phyloP scores from a whole-genome alignment of 2,329 filamentous ascomycete species.

The Akanthomyces muscarius region DNA sequence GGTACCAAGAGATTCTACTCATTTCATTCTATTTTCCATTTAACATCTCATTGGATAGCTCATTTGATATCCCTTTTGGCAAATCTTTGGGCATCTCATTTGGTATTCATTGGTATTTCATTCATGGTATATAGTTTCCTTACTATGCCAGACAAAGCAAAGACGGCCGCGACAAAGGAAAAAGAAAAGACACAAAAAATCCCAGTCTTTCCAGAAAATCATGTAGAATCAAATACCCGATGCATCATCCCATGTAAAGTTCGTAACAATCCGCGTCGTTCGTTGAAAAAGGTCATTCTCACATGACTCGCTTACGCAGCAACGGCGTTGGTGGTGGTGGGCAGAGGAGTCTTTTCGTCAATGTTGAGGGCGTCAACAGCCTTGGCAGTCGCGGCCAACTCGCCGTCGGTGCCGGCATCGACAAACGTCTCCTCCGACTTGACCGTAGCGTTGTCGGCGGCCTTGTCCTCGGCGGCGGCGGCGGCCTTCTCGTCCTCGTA shows the following conservation, averaged over 20 bases:
- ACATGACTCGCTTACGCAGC: conserved; percentile 10
- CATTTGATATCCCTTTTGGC: too few species aligned
- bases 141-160: conserved; percentile 3
- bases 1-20: too few species aligned
- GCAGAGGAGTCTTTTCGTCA: conserved; percentile 9
- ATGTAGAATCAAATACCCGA: conserved; percentile 2
- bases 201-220: conserved; percentile 6
- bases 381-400: conserved; percentile 5
- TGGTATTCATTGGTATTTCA: neutral
- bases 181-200: neutral
- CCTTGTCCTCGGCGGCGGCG: conserved; percentile 7
- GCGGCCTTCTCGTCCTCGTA: conserved; percentile 16
- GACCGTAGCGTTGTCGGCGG: neutral
- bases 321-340: conserved; percentile 13
- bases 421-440: conserved; percentile 15
- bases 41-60: too few species aligned
- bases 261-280: neutral
- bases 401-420: conserved; percentile 6
- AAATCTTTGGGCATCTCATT: too few species aligned
- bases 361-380: conserved; percentile 2
- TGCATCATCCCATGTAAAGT: neutral
- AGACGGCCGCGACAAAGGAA: conserved; percentile 2
- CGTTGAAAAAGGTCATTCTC: neutral
- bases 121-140: conserved; percentile 12
- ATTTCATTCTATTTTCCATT: too few species aligned